These are phyloP conservation scores for Atkinsonella texensis DNA, from an alignment of 2,329 filamentous ascomycete genomes.

Conservation along the genomic window DNA sequence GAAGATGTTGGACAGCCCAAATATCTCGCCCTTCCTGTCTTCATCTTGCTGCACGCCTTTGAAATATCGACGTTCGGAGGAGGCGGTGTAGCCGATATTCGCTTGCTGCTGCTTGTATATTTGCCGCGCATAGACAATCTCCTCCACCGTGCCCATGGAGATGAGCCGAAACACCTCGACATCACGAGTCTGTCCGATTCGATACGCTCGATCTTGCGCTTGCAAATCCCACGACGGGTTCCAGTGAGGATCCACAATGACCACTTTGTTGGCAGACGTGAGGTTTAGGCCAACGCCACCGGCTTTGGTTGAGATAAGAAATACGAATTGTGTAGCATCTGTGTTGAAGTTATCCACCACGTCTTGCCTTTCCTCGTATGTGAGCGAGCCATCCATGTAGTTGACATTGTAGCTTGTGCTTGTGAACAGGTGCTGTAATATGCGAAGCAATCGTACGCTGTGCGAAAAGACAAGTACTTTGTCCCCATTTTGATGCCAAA, in stretches of 20 bases:
- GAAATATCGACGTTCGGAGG: constrained; percentile 87
- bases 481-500: constrained; percentile 83
- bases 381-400: constrained; percentile 78
- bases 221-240: constrained; percentile 92
- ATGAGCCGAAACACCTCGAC: constrained; percentile 93
- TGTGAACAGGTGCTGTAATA: constrained; percentile 75
- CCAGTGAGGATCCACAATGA: constrained; percentile 96
- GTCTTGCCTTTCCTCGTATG: constrained; percentile 69
- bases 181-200: constrained; percentile 84
- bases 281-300: constrained; percentile 94
- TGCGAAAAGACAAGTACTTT: constrained; percentile 96
- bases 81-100: constrained; percentile 92
- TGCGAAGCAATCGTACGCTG: constrained; percentile 71
- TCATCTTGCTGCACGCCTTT: constrained; percentile 80
- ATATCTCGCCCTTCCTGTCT: constrained; percentile 82
- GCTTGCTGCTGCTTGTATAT: constrained; percentile 99
- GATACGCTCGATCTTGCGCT: constrained; percentile 90
- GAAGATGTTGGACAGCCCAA: constrained; percentile 80
- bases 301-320: constrained; percentile 86
- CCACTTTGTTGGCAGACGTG: constrained; percentile 94
- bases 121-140: constrained; percentile 92
- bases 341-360: constrained; percentile 87
- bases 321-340: constrained; percentile 79
- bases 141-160: constrained; percentile 85
- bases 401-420: constrained; percentile 84